Evolutionary conservation across 257 asterid genomes (phyloP).

Genomic region (Cordia subcordata): DNA sequence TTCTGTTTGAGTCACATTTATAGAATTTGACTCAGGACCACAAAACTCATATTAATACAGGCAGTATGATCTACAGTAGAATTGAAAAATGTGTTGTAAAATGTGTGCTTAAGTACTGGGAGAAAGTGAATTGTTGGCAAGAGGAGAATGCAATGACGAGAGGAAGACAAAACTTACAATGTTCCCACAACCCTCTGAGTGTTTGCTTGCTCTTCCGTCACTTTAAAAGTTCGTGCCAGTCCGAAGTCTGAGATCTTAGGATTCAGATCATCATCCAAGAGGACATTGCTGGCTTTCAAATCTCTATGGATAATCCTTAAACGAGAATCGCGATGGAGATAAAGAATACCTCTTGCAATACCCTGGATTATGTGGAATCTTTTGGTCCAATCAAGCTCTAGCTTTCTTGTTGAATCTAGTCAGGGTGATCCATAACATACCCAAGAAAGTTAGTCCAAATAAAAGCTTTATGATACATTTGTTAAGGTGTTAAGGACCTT

Average conservation of each 20-base stretch:
- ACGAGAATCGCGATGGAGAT: conserved; percentile 30
- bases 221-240: conserved; percentile 26
- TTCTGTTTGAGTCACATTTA: no score
- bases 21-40: no score
- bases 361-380: conserved; percentile 26
- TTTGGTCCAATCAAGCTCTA: conserved; percentile 21
- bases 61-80: no score
- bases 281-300: conserved; percentile 25
- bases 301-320: conserved; percentile 28
- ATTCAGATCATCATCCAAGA: conserved; percentile 26
- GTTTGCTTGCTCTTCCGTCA: conserved; percentile 15
- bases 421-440: neutral
- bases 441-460: neutral
- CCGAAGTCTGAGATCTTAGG: conserved; percentile 35
- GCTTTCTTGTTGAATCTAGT: conserved; percentile 19
- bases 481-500: no score
- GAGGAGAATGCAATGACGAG: no score
- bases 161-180: conserved; percentile 14
- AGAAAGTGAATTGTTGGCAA: no score
- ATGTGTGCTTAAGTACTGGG: no score
- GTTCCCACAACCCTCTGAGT: conserved; percentile 33
- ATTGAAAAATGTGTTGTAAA: no score
- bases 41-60: no score
- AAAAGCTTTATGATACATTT: neutral
- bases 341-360: conserved; percentile 28